Percentiles rank a stretch among this genome's conserved stretches.
phyloP scores from a whole-genome alignment of 306 rosid species.

The Malus asiatica region DNA sequence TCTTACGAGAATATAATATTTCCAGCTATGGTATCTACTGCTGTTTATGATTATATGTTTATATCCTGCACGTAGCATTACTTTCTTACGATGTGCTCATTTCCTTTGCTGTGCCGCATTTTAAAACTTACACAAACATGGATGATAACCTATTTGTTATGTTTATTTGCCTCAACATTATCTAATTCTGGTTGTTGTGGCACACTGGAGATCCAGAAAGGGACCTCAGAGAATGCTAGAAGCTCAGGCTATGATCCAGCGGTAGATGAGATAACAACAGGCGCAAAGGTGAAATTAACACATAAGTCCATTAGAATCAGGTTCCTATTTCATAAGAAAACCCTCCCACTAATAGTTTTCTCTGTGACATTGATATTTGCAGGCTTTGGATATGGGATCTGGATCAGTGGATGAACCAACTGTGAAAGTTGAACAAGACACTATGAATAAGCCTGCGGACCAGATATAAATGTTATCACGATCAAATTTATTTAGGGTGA shows the following conservation, averaged over 20 bases:
- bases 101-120: not conserved
- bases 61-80: not conserved
- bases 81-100: not conserved
- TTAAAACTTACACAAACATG: not conserved
- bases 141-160: not conserved
- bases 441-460: conserved; percentile 44
- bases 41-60: too few species aligned
- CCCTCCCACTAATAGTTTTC: not conserved
- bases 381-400: conserved; percentile 55
- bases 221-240: conserved; percentile 44
- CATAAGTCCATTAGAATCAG: not conserved
- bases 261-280: conserved; percentile 34
- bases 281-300: conserved; percentile 46
- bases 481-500: not conserved
- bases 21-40: not conserved
- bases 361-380: conserved; percentile 23
- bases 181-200: conserved; percentile 13
- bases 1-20: not conserved
- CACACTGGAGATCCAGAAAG: conserved; percentile 39
- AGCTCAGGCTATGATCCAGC: conserved; percentile 26
- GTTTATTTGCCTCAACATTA: not conserved
- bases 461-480: conserved; percentile 22
- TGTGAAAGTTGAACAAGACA: conserved; percentile 53
- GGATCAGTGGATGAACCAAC: conserved; percentile 42
- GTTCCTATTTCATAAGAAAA: not conserved